Percentiles rank a stretch among this genome's conserved stretches.
Conservation (phyloP, 208 protist genomes). For the Zelonia costaricensis region DNA sequence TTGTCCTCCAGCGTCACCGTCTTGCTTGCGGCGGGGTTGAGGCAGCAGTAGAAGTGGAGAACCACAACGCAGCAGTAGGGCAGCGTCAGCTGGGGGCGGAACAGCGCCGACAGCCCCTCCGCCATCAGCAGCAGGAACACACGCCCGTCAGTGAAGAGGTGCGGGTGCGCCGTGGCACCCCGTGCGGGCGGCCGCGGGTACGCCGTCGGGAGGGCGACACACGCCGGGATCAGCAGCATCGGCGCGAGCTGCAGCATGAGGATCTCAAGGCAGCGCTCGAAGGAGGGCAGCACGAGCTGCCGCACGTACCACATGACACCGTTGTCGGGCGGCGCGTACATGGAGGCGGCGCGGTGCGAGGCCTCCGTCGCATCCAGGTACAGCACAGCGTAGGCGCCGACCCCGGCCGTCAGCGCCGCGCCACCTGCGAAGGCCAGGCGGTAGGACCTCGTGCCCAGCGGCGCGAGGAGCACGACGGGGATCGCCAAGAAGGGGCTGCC, state of each 20-base stretch:
- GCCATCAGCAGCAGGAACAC: conserved; percentile 55
- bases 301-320: conserved; percentile 80
- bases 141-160: conserved; percentile 38
- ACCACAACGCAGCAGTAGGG: conserved; percentile 43
- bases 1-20: conserved; percentile 22
- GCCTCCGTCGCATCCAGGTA: conserved; percentile 28
- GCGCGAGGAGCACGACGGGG: conserved; percentile 53
- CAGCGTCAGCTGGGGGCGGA: conserved; percentile 44
- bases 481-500: conserved; percentile 59
- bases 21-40: conserved; percentile 38
- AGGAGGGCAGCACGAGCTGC: conserved; percentile 59
- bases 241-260: conserved; percentile 61
- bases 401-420: conserved; percentile 4
- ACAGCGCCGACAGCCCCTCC: conserved; percentile 45
- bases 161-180: conserved; percentile 13
- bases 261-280: conserved; percentile 50
- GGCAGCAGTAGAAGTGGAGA: conserved; percentile 61
- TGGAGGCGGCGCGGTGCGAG: conserved; percentile 25
- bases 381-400: conserved; percentile 30
- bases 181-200: conserved; percentile 16
- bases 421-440: conserved; percentile 13
- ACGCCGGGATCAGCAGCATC: conserved; percentile 34
- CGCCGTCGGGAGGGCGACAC: conserved; percentile 24
- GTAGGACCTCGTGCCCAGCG: conserved; percentile 35
- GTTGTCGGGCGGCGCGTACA: conserved; percentile 75